Evolutionary conservation across 1,139 yeast genomes (phyloP), one percentile per base, ranked within the genome.

Genomic region (Geotrichum candidum): DNA sequence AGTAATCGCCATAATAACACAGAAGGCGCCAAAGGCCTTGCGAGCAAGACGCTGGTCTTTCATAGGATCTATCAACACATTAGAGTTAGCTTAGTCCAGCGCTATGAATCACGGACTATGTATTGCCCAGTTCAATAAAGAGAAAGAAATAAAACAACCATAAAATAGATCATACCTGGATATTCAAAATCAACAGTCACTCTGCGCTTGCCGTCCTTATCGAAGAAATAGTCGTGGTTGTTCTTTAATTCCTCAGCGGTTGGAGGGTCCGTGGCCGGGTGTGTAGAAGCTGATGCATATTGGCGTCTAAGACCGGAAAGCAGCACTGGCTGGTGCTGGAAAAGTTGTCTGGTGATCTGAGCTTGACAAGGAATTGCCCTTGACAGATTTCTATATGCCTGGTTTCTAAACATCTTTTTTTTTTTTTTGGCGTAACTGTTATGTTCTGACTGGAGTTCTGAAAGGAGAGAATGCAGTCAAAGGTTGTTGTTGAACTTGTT

Each of bases 1-100:
- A 6, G 94, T 79, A 7, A 83, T 77, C 10, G 84, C 82, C 77
- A 90, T 87, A 27, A 88, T 83, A 22, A 83, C 73, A 41, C 85
- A 83, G 72, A 90, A 91, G 0, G 80, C 79, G 6, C 80, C 74
- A 69, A 90, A 85, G 61, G 84, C 83, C 53, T 76, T 70, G 59
- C 86, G 77, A 67, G 82, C 82, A 64, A 75, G 77, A 62, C 80
- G 80, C 65, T 79, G 77, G 61, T 81, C 84, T 35, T 79, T 81
- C 64, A 85, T 78, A 1, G 96, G 96, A 70, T 91, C 95, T 1
- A 53, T 38, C 29, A 35, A 25, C 18, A 22, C 51, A 9, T 10
- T 10, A 15, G 29, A 18, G 48, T 51, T 51, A 56, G 31, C 2
- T 38, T 54, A 22, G 22, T 48, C 31, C 48, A n/a, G 18, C 10